Conservation (phyloP, 2,329 filamentous ascomycete species). For the Coniochaeta sp. region DNA sequence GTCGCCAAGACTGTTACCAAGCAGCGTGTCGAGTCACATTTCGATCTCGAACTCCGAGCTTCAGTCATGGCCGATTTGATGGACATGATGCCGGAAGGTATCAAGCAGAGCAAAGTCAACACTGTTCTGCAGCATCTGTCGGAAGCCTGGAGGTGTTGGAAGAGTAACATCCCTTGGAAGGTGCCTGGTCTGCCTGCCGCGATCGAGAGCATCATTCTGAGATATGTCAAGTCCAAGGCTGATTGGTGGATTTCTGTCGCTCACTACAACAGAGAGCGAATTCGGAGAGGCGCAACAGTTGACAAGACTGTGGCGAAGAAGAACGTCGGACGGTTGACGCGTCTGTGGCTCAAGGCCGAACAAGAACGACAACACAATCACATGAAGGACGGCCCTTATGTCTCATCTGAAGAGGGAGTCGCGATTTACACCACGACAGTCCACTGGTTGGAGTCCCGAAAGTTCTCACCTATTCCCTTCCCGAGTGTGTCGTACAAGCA, state of each 20-base stretch:
- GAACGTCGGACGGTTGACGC: constrained; percentile 89
- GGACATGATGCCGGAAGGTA: constrained; percentile 99
- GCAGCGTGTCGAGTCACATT: constrained; percentile 97
- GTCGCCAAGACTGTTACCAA: constrained; percentile 99
- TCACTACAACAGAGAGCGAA: constrained; percentile 97
- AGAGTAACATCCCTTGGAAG: constrained; percentile 99
- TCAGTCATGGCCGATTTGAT: constrained; percentile 98
- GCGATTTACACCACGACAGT: constrained; percentile 99
- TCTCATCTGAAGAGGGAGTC: constrained; percentile 96
- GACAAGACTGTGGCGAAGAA: constrained; percentile 99
- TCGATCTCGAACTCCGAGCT: constrained; percentile 91
- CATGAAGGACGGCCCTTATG: constrained; percentile 97
- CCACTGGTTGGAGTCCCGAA: constrained; percentile 96
- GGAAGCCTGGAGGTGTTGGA: constrained; percentile 99
- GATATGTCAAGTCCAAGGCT: constrained; percentile 98
- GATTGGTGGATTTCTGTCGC: constrained; percentile 99
- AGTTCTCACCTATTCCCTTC: constrained; percentile 98
- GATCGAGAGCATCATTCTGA: constrained; percentile 96
- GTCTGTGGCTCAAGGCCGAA: constrained; percentile 95
- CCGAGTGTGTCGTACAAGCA: constrained; percentile 99
- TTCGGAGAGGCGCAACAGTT: constrained; percentile 90
- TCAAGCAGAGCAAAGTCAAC: constrained; percentile 99
- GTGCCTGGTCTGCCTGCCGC: constrained; percentile 92
- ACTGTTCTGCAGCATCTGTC: constrained; percentile 95
- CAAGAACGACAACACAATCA: constrained; percentile 99